Percentiles rank a stretch among this genome's conserved stretches.
Conservation (phyloP, 1,139 yeast genomes). For the Saccharomycopsis crataegensis region DNA sequence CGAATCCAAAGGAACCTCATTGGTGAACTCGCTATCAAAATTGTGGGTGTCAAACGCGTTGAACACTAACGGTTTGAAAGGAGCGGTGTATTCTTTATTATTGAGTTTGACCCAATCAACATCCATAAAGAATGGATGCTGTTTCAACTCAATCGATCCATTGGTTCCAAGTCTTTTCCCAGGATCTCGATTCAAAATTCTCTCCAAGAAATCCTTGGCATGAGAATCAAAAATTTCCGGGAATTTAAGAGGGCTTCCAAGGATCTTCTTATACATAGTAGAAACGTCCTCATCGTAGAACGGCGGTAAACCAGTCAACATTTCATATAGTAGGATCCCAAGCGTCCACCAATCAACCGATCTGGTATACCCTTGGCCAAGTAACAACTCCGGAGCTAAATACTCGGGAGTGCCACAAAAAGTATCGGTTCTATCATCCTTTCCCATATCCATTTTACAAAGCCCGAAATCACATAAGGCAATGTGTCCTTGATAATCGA, state of each 20-base stretch:
- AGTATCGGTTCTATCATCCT: constrained; percentile 81
- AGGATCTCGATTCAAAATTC: constrained; percentile 82
- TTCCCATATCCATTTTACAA: constrained; percentile 89
- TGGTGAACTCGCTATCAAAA: constrained; percentile 88
- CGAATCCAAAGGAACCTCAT: constrained; percentile 88
- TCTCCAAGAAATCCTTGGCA: constrained; percentile 74
- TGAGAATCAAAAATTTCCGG: constrained; percentile 85
- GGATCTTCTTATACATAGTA: constrained; percentile 86
- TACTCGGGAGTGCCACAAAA: constrained; percentile 98
- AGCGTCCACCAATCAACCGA: constrained; percentile 98
- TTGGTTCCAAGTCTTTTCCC: constrained; percentile 60
- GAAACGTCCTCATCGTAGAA: constrained; percentile 90
- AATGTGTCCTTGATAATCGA: constrained; percentile 95
- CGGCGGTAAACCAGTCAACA: constrained; percentile 95
- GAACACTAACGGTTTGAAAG: constrained; percentile 88
- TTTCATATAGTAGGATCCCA: constrained; percentile 86
- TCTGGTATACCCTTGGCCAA: constrained; percentile 91
- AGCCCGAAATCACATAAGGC: constrained; percentile 96
- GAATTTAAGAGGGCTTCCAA: constrained; percentile 81
- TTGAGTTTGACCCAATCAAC: constrained; percentile 85
- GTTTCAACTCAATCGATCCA: constrained; percentile 80
- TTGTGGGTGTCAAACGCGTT: constrained; percentile 85
- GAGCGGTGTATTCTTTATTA: constrained; percentile 88
- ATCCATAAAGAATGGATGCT: constrained; percentile 81
- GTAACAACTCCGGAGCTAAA: constrained; percentile 85